These are phyloP conservation scores for Alternaria hordeiaustralica DNA, from an alignment of 2,329 filamentous ascomycete genomes.

Conservation along the genomic window DNA sequence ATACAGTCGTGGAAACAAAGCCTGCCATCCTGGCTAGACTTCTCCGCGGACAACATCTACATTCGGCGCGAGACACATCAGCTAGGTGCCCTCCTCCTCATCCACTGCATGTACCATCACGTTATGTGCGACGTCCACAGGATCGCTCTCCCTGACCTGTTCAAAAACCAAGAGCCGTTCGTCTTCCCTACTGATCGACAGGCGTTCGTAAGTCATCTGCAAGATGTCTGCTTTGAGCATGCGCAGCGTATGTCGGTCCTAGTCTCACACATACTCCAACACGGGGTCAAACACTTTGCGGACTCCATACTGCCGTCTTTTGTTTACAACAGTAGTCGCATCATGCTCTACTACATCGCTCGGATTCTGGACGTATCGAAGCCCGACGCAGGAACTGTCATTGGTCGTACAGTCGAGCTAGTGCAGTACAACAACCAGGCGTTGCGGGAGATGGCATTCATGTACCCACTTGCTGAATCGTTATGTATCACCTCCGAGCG, in stretches of 20 bases:
- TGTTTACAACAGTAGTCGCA: conserved; percentile 43
- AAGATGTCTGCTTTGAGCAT: conserved; percentile 40
- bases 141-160: conserved; percentile 40
- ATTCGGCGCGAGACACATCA: conserved; percentile 43
- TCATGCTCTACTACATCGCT: conserved; percentile 45
- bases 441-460: conserved; percentile 37
- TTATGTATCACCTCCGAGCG: conserved; percentile 40
- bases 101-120: conserved; percentile 46
- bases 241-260: conserved; percentile 39
- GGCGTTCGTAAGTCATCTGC: conserved; percentile 33
- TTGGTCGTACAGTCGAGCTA: conserved; percentile 36
- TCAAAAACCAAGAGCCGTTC: conserved; percentile 40
- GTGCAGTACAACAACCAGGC: conserved; percentile 43
- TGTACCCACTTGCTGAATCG: conserved; percentile 42
- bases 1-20: conserved; percentile 39
- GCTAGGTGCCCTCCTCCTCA: conserved; percentile 39
- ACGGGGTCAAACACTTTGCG: conserved; percentile 42
- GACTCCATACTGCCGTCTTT: conserved; percentile 43
- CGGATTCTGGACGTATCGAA: conserved; percentile 36
- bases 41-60: conserved; percentile 44
- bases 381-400: conserved; percentile 31
- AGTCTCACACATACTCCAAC: conserved; percentile 36
- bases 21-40: conserved; percentile 40
- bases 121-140: conserved; percentile 42
- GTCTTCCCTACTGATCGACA: conserved; percentile 35